A percentile compares a stretch with the other conserved stretches of the same genome.
These are phyloP conservation scores for Quercus rubra DNA, from an alignment of 306 rosid genomes.

Conservation along the genomic window DNA sequence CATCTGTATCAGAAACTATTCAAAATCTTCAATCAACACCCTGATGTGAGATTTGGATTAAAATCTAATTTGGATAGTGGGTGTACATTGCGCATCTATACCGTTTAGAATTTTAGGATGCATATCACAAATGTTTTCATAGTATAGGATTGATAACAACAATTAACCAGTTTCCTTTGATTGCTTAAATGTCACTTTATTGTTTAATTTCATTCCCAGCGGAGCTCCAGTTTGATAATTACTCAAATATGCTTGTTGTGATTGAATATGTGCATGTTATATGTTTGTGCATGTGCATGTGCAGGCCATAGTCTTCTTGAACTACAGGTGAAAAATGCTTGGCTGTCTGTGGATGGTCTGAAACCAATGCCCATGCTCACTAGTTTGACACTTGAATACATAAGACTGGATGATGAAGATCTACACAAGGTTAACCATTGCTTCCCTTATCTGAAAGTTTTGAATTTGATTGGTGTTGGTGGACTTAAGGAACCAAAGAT, in stretches of 20 bases:
- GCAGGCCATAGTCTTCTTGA: constrained; percentile 46
- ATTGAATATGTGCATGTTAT: not conserved
- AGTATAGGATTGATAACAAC: no score
- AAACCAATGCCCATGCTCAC: constrained; percentile 43
- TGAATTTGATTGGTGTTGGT: constrained; percentile 63
- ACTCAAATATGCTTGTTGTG: not conserved
- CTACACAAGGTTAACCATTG: constrained; percentile 37
- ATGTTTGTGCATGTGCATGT: not conserved
- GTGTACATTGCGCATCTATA: no score
- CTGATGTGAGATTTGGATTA: no score
- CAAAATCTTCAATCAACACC: no score
- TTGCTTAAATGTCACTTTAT: no score
- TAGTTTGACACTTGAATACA: constrained; percentile 52
- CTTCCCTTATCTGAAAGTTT: constrained; percentile 47
- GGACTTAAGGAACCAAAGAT: constrained; percentile 60
- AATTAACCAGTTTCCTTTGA: no score
- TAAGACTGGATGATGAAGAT: constrained; percentile 62
- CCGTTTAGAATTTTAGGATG: no score
- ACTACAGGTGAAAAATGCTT: constrained; percentile 51
- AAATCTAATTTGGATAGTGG: no score
- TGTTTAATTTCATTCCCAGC: no score
- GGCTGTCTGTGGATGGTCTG: constrained; percentile 63
- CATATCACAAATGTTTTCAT: no score
- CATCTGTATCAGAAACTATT: no score
- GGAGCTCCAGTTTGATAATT: not conserved